Conservation (phyloP, 768 basidiomycete genomes). For the Collybia mongolica region DNA sequence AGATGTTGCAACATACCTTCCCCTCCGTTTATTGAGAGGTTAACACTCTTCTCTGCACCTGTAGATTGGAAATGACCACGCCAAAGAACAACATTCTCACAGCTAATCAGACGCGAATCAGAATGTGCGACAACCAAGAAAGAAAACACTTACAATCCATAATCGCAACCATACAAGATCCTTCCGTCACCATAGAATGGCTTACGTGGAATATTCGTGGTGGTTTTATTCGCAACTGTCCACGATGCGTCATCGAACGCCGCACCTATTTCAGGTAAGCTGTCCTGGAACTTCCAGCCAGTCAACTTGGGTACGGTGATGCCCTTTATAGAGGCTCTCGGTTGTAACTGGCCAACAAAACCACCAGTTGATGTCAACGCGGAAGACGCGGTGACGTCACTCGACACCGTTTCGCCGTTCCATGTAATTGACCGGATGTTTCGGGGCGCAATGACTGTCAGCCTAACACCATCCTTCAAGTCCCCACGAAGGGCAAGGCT, state of each 20-base stretch:
- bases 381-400: constrained; percentile 27
- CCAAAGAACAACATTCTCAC: constrained; percentile 82
- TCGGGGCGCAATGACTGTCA: constrained; percentile 65
- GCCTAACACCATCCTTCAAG: constrained; percentile 51
- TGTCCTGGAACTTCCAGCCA: constrained; percentile 75
- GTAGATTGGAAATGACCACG: constrained; percentile 74
- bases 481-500: constrained; percentile 67
- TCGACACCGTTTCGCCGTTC: constrained; percentile 59
- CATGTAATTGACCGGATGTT: constrained; percentile 57
- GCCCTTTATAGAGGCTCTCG: constrained; percentile 23
- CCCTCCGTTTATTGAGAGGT: constrained; percentile 80
- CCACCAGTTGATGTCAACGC: constrained; percentile 38
- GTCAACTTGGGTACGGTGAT: constrained; percentile 48
- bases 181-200: constrained; percentile 74
- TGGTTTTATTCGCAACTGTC: constrained; percentile 67
- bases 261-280: constrained; percentile 64
- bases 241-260: constrained; percentile 64
- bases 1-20: constrained; percentile 43
- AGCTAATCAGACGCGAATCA: constrained; percentile 42
- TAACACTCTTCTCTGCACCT: constrained; percentile 59
- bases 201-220: constrained; percentile 69
- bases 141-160: constrained; percentile 65
- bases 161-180: constrained; percentile 84
- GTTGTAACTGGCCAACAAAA: constrained; percentile 45
- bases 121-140: neutral